Base-by-base conservation (phyloP, 352 stramenopile species). In the Globisporangium nunn region DNA sequence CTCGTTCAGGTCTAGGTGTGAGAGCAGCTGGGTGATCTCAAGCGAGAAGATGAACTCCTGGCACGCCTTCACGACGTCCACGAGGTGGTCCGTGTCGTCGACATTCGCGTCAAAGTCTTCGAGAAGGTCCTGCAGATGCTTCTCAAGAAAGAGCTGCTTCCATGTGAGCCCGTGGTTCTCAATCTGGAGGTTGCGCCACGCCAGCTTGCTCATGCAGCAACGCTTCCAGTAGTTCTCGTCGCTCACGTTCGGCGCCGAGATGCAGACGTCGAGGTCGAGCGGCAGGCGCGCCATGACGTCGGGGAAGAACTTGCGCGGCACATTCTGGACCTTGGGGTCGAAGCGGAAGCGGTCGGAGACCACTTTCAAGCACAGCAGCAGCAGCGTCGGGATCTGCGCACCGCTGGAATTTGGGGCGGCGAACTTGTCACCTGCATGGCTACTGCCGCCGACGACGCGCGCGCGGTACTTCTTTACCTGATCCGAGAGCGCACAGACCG, bases 141-240 rank as follows among this genome's bases (percentile, higher is more conserved):
- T 87, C 62, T 89, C 80, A 43, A 97, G 75, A 62, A 89, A 97
- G 31, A 97, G 75, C 63, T 98, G 91, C 73, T 97, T 98, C 93
- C 91, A 98, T 18, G 82, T 96, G 50, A 97, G 70, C 37, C 89
- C 89, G 57, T 98, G 93, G 40, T 96, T 83, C 1, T 64, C 54
- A 56, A 98, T 95, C 61, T 93, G 74, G 50, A 94, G 81, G 59
- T 97, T 96, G 55, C 92, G 87, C 91, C 90, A 98, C 37, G 72
- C 72, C n/a, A 68, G 76, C 46, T 87, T 81, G 58, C 73, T 79
- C 46, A 95, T 66, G 59, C 85, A 96, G 56, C 85, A 87, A 10
- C 84, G 75, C 62, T 98, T 97, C 92, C 92, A 98, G 70, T 97
- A 98, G 66, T 90, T 95, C 62, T 98, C 91, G 62, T 97, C 88